Conservation (phyloP, 306 rosid genomes). For the Abrus precatorius region DNA sequence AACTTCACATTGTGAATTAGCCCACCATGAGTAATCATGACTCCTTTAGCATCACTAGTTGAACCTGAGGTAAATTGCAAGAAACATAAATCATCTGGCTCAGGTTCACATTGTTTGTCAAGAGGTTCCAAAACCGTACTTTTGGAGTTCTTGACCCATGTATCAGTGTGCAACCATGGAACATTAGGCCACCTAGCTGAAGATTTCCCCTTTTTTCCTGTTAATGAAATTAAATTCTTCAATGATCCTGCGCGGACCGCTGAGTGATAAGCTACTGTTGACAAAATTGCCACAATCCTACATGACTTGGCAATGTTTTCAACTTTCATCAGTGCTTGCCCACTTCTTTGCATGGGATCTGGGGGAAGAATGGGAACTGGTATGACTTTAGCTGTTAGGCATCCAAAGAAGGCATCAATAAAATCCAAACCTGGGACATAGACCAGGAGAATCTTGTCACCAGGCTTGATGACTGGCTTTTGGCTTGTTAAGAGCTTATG, state of each 20-base stretch:
- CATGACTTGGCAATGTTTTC: slow-evolving; percentile 83
- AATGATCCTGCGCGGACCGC: slow-evolving; percentile 83
- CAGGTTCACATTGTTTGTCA: slow-evolving; percentile 67
- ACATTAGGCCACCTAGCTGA: slow-evolving; percentile 81
- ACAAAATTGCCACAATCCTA: slow-evolving; percentile 77
- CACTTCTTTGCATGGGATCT: slow-evolving; percentile 88
- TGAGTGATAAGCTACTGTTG: slow-evolving; percentile 76
- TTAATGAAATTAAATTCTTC: slow-evolving; percentile 68
- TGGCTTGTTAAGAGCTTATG: slow-evolving; percentile 74
- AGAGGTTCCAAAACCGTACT: slow-evolving; percentile 46
- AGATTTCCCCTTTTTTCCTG: slow-evolving; percentile 63
- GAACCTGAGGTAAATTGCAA: slow-evolving; percentile 95
- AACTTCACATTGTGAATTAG: slow-evolving; percentile 87
- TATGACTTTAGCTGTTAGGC: slow-evolving; percentile 76
- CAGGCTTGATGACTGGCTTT: slow-evolving; percentile 80
- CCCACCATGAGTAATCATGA: slow-evolving; percentile 92
- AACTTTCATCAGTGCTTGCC: slow-evolving; percentile 82
- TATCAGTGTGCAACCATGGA: slow-evolving; percentile 87
- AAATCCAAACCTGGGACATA: slow-evolving; percentile 90
- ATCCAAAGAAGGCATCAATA: slow-evolving; percentile 92
- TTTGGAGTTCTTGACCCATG: slow-evolving; percentile 79
- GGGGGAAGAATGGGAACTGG: slow-evolving; percentile 96
- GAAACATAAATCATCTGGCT: slow-evolving; percentile 69
- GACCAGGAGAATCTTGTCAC: slow-evolving; percentile 80
- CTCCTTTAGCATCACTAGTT: slow-evolving; percentile 97